phyloP scores from a whole-genome alignment of 768 basidiomycete genomes.

The Termitomyces sp. region DNA sequence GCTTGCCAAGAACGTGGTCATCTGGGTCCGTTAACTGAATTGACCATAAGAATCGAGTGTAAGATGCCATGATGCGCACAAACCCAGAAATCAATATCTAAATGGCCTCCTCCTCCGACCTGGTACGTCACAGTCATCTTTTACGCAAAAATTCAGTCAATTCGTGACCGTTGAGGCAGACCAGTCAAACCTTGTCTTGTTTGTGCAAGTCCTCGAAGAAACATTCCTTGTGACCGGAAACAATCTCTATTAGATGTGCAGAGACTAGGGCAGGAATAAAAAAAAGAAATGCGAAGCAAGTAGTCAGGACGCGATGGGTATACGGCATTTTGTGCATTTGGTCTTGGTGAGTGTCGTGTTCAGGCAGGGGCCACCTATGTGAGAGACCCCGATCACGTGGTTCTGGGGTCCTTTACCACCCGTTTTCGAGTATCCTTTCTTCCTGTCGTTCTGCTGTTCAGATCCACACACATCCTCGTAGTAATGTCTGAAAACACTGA shows the following conservation, averaged over 20 bases:
- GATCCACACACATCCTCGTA: conserved; percentile 22
- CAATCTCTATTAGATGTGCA: conserved; percentile 69
- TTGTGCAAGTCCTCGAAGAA: conserved; percentile 93
- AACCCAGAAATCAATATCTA: conserved; percentile 98
- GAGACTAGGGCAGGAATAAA: conserved; percentile 35
- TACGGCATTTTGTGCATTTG: conserved; percentile 16
- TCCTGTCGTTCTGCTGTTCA: conserved; percentile 13
- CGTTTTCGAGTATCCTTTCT: conserved; percentile 8
- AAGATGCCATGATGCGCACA: conserved; percentile 5
- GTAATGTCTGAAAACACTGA: conserved; percentile 56
- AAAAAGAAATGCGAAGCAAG: conserved; percentile 36
- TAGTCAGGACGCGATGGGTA: conserved; percentile 31
- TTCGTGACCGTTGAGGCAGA: background rate
- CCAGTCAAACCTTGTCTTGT: conserved; percentile 70
- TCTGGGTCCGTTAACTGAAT: conserved; percentile 77
- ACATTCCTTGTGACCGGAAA: conserved; percentile 83
- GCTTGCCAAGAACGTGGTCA: conserved; percentile 62
- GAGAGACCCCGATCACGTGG: conserved; percentile 13
- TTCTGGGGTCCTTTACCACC: conserved; percentile 13
- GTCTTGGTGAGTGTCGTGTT: background rate
- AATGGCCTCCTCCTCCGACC: conserved; percentile 93
- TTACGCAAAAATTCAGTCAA: background rate
- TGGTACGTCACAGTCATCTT: conserved; percentile 99
- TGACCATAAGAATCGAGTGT: conserved; percentile 4
- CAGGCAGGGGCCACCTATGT: background rate